Evolutionary conservation across 2,329 filamentous ascomycete species (phyloP).

Genomic region (Talaromyces sp.): DNA sequence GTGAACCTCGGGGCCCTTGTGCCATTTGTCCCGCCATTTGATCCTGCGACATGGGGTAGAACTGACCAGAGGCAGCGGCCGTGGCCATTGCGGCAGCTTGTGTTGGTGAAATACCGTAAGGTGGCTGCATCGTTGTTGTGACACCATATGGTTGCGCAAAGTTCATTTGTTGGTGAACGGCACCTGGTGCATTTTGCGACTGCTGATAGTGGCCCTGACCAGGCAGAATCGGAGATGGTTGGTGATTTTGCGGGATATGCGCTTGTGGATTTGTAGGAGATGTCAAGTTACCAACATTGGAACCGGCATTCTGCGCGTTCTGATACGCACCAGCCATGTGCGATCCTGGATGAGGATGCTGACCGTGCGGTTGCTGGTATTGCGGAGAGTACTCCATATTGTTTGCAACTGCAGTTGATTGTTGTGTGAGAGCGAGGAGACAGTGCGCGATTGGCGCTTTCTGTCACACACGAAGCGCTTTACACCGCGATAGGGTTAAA

Average conservation of each 20-base stretch:
- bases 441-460: constrained; percentile 14
- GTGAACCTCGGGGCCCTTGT: constrained; percentile 62
- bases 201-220: constrained; percentile 69
- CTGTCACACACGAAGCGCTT: constrained; percentile 15
- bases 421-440: constrained; percentile 2
- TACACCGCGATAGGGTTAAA: constrained; percentile 14
- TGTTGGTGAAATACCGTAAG: constrained; percentile 75
- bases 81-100: constrained; percentile 93
- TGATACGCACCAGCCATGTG: constrained; percentile 62
- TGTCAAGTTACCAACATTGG: constrained; percentile 56
- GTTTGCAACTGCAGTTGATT: not conserved
- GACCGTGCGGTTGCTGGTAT: constrained; percentile 61
- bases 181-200: constrained; percentile 58
- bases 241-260: constrained; percentile 59
- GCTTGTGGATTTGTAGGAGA: constrained; percentile 70
- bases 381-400: constrained; percentile 75
- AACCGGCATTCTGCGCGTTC: constrained; percentile 53
- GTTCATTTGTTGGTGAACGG: constrained; percentile 67
- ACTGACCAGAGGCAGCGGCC: constrained; percentile 83
- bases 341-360: constrained; percentile 59
- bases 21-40: constrained; percentile 60
- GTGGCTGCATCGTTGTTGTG: constrained; percentile 66
- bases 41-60: constrained; percentile 71
- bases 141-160: constrained; percentile 78
- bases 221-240: constrained; percentile 76